These are phyloP conservation scores for Fraxinus xanthoxyloides DNA, from an alignment of 305 asterid species.

Conservation along the genomic window DNA sequence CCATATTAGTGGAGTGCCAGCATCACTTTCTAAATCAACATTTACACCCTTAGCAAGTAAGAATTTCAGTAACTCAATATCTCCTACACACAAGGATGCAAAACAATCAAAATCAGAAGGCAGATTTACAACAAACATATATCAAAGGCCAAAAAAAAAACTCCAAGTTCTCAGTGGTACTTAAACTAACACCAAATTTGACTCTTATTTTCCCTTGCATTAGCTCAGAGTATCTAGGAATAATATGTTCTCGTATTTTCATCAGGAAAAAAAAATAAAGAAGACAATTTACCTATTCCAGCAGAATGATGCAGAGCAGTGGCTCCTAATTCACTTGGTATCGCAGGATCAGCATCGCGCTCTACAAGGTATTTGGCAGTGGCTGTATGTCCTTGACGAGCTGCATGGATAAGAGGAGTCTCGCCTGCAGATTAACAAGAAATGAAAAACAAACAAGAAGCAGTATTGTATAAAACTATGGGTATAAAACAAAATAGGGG, in stretches of 20 bases:
- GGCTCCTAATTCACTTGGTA: conserved; percentile 81
- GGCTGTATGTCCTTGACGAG: conserved; percentile 78
- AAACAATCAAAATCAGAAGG: conserved; percentile 12
- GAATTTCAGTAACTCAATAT: conserved; percentile 58
- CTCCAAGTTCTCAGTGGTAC: neutral
- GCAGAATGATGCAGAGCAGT: conserved; percentile 88
- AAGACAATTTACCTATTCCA: conserved; percentile 58
- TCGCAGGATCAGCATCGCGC: conserved; percentile 75
- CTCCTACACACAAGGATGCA: conserved; percentile 54
- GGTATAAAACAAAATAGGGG: neutral
- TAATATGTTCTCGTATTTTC: conserved; percentile 1
- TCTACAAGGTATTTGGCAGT: conserved; percentile 75
- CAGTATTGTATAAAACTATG: neutral
- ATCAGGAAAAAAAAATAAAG: neutral
- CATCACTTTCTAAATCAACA: conserved; percentile 84
- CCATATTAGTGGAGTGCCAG: conserved; percentile 92
- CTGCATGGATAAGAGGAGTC: conserved; percentile 87
- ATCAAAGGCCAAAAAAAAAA: conserved; percentile 8
- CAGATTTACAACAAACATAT: neutral
- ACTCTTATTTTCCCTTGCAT: neutral
- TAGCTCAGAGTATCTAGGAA: neutral
- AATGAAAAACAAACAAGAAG: conserved; percentile 1
- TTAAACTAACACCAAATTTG: neutral
- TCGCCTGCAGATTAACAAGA: conserved; percentile 54
- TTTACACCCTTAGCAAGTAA: conserved; percentile 61